Evolutionary conservation across 345 rosid genomes (phyloP), one percentile per base, ranked within the genome.

Genomic region (Populus simonii): DNA sequence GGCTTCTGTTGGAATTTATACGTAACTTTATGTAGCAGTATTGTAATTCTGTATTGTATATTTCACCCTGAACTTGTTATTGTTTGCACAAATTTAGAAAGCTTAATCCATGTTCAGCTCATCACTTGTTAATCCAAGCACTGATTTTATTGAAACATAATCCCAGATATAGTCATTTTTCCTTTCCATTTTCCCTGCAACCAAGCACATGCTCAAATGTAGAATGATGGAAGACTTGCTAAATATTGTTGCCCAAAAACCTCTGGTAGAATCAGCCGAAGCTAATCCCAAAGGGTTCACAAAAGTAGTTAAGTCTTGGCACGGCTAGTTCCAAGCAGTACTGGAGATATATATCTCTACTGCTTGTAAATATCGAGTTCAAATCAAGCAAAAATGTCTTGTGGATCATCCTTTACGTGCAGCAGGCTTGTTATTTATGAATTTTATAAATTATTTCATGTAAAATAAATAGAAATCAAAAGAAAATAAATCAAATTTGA

Each of bases 71-170:
- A 57, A 9, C 75, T 20, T 76, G 15, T 43, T 61, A 31, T 69
- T 76, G 74, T 77, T 22, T 77, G 55, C 57, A 39, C 59, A 57
- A 70, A 59, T 77, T 33, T 49, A 75, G 72, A 45, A 15, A n/a
- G 22, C 39, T 27, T 72, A 29, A 18, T 35, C 76, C 9, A 12
- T 57, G 7, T 59, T 57, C 35, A 11, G 2, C 33, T 59, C 49
- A 10, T 57, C 6, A 2, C 36, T 31, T 57, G 13, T 57, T 10
- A n/a, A 9, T 57, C 27, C 63, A n/a, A 3, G 11, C 27, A 57
- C 15, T 8, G 27, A 57, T 57, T 57, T 9, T 57, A 23, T 23
- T 0, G 25, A 57, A 9, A 3, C 63, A 7, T 23, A n/a, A 57
- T 57, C 63, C 25, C 63, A n/a, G 63, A n/a, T n/a, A 20, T 22